These are phyloP conservation scores for Colletotrichum sublineola DNA, from an alignment of 2,329 filamentous ascomycete genomes.

Conservation along the genomic window DNA sequence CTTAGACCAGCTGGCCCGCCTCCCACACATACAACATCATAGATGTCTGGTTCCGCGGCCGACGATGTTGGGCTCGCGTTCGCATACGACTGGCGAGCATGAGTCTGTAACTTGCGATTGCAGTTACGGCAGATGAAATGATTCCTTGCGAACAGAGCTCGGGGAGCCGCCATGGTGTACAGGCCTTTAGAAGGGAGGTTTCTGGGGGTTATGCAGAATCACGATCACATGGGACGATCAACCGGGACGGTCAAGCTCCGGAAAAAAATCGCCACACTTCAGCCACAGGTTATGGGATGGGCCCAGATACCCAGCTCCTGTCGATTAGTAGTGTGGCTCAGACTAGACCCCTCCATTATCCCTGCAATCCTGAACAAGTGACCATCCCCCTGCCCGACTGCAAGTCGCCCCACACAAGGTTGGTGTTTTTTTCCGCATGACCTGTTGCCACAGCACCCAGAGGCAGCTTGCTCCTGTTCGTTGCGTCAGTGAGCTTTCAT, in stretches of 20 bases:
- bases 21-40: slow-evolving; percentile 93
- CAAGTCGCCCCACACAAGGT: slow-evolving; percentile 33
- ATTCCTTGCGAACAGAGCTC: slow-evolving; percentile 46
- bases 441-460: slow-evolving; percentile 54
- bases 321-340: slow-evolving; percentile 9
- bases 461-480: slow-evolving; percentile 46
- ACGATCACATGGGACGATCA: slow-evolving; percentile 28
- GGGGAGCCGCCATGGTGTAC: slow-evolving; percentile 33
- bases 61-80: slow-evolving; percentile 33
- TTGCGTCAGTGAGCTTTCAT: slow-evolving; percentile 50
- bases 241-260: slow-evolving; percentile 14
- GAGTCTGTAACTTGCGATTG: slow-evolving; percentile 54
- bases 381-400: slow-evolving; percentile 1
- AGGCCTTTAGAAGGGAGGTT: background rate
- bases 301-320: background rate
- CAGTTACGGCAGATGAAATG: slow-evolving; percentile 63
- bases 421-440: slow-evolving; percentile 39
- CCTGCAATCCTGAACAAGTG: slow-evolving; percentile 13
- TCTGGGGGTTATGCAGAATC: background rate
- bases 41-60: slow-evolving; percentile 72
- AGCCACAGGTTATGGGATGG: slow-evolving; percentile 10
- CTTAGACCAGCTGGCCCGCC: slow-evolving; percentile 92
- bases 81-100: slow-evolving; percentile 47
- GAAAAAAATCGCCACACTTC: slow-evolving; percentile 28
- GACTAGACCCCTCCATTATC: background rate